Evolutionary conservation across 768 basidiomycete genomes (phyloP).

Genomic region (Boletellus sp.): DNA sequence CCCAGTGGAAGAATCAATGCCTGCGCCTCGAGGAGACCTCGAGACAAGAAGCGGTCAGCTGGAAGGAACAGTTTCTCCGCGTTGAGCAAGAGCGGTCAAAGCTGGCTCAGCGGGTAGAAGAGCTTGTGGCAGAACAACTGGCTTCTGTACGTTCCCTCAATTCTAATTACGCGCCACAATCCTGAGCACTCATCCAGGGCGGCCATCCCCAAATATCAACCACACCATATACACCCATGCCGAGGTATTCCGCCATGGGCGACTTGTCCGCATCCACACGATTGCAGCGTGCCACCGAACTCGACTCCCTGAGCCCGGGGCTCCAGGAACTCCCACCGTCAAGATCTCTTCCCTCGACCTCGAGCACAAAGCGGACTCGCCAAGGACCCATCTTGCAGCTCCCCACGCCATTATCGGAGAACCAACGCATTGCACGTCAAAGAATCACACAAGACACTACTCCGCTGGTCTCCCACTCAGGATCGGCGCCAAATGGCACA

Average conservation of each 20-base stretch:
- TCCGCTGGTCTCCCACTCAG: constrained; percentile 1
- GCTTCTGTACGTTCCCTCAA: constrained; percentile 35
- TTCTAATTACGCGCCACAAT: neutral
- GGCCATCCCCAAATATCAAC: constrained; percentile 14
- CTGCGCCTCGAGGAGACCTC: constrained; percentile 44
- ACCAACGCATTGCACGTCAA: constrained; percentile 24
- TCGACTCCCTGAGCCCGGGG: constrained; percentile 23
- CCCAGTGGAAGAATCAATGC: constrained; percentile 71
- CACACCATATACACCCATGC: constrained; percentile 35
- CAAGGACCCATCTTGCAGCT: constrained; percentile 17
- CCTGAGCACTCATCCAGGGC: constrained; percentile 9
- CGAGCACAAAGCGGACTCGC: constrained; percentile 8
- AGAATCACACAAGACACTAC: constrained; percentile 12
- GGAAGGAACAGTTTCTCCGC: constrained; percentile 77
- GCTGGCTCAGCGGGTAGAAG: constrained; percentile 55
- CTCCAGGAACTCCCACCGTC: constrained; percentile 31
- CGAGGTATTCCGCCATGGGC: constrained; percentile 15
- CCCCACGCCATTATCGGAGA: constrained; percentile 31
- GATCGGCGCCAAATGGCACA: constrained; percentile 8
- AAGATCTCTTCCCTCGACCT: constrained; percentile 26
- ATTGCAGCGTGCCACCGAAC: constrained; percentile 11
- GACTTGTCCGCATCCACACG: constrained; percentile 31
- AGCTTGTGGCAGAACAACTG: constrained; percentile 50
- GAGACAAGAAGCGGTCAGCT: constrained; percentile 53
- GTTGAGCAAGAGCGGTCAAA: constrained; percentile 66